Evolutionary conservation across 768 basidiomycete genomes (phyloP).

Genomic region (Suillus tomentosus): DNA sequence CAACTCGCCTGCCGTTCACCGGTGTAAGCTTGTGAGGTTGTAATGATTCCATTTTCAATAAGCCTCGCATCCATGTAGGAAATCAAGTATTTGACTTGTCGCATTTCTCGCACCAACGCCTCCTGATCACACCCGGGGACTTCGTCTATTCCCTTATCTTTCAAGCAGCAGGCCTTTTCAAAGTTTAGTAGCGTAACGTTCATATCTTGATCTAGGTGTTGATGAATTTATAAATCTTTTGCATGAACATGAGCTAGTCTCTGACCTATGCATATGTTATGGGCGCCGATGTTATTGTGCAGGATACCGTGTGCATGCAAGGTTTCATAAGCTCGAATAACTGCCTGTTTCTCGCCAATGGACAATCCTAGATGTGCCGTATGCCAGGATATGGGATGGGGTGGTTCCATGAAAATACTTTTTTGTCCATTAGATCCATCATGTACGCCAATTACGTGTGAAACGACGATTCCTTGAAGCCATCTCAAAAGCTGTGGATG

Average conservation of each 20-base stretch:
- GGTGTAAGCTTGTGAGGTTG: background rate
- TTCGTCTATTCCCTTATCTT: constrained; percentile 1
- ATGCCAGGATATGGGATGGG: constrained; percentile 23
- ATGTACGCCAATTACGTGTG: constrained; percentile 19
- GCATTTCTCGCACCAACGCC: constrained; percentile 23
- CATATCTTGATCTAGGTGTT: constrained; percentile 4
- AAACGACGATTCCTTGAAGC: constrained; percentile 25
- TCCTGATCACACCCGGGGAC: constrained; percentile 13
- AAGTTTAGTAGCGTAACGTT: constrained; percentile 16
- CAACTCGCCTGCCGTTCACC: background rate
- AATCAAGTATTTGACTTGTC: constrained; percentile 24
- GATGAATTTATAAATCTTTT: background rate
- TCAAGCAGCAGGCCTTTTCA: constrained; percentile 12
- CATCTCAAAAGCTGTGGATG: constrained; percentile 20
- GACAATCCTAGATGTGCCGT: constrained; percentile 18
- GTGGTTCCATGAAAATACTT: constrained; percentile 21
- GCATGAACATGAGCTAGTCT: background rate
- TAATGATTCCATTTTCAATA: constrained; percentile 8
- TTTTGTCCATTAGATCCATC: constrained; percentile 15
- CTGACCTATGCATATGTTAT: constrained; percentile 26
- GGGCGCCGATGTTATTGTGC: constrained; percentile 20
- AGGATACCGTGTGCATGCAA: constrained; percentile 25
- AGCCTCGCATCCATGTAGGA: constrained; percentile 18
- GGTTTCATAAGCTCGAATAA: constrained; percentile 22
- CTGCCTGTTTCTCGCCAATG: constrained; percentile 13